A percentile compares a stretch with the other conserved stretches of the same genome.
Evolutionary conservation across 768 basidiomycete genomes (phyloP).

Genomic region (Leucocoprinus sp.): DNA sequence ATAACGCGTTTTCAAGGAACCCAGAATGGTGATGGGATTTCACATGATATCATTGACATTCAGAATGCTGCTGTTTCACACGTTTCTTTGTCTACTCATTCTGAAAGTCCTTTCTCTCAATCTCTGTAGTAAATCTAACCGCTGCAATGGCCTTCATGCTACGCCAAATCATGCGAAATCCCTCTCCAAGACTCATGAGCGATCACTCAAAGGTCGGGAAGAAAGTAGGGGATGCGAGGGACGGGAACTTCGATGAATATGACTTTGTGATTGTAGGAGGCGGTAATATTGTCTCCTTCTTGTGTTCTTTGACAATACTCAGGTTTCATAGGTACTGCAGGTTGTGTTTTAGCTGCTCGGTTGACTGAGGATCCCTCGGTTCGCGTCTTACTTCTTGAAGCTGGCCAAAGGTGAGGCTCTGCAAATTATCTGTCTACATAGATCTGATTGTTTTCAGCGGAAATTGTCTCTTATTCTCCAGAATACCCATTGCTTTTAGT

Average conservation of each 20-base stretch:
- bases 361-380: conserved; percentile 47
- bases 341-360: conserved; percentile 53
- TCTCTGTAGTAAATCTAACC: conserved; percentile 11
- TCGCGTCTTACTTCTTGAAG: conserved; percentile 49
- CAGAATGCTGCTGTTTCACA: conserved; percentile 10
- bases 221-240: neutral
- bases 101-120: conserved; percentile 9
- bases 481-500: conserved; percentile 36
- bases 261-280: conserved; percentile 51
- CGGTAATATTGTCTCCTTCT: conserved; percentile 24
- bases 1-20: too few species aligned
- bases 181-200: conserved; percentile 17
- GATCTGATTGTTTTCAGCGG: conserved; percentile 27
- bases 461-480: conserved; percentile 28
- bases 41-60: too few species aligned
- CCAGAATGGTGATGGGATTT: too few species aligned
- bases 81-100: conserved; percentile 8
- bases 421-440: neutral
- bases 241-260: conserved; percentile 23
- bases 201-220: conserved; percentile 19
- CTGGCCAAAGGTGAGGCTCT: conserved; percentile 46
- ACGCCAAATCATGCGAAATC: conserved; percentile 14
- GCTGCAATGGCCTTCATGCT: conserved; percentile 18
- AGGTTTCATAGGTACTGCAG: conserved; percentile 40
- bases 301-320: neutral